Evolutionary conservation across 768 basidiomycete species (phyloP), one percentile per base, ranked within the genome.

Genomic region (Heimioporus sp.): DNA sequence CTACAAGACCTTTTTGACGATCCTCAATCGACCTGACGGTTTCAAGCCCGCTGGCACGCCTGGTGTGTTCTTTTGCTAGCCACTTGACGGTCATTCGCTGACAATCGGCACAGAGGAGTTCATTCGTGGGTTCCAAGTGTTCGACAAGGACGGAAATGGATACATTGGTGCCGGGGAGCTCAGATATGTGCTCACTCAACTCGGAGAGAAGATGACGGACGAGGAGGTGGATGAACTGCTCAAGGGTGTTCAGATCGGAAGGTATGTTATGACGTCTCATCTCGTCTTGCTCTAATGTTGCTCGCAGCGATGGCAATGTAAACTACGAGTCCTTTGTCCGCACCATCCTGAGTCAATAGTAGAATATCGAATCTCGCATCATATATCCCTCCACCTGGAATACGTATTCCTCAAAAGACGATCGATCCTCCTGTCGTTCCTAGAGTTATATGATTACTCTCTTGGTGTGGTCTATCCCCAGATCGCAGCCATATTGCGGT

Each of bases 241-340:
- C 61, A 98, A 98, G 72, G 94, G 94, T 24, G 92, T 95, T 32
- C 92, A 95, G 72, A 84, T 97, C 51, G 90, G 89, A 71, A 76
- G 82, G 88, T 92, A 65, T 76, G 85, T 83, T n/a, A n/a, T 16
- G 15, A 36, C 2, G 20, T 38, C n/a, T 28, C 24, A 7, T 28
- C 24, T 28, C 24, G 24, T 28, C 24, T 28, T 28, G 5, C 24
- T 28, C 24, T 28, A 5, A 35, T 35, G 35, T 16, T 35, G 5
- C 9, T 35, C 16, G 35, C 64, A 97, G 95, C 20, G 95, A 98
- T 65, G 96, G 96, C 13, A 97, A 96, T 61, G 85, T 98, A 66
- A 96, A 98, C 73, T 98, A 98, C 68, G 94, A 96, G 70, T 92
- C 90, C 3, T 97, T 98, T 63, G 94, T 97, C 43, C 85, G 93